A percentile compares a stretch with the other conserved stretches of the same genome.
These are phyloP conservation scores for Urtica urens DNA, from an alignment of 306 rosid genomes.

Conservation along the genomic window DNA sequence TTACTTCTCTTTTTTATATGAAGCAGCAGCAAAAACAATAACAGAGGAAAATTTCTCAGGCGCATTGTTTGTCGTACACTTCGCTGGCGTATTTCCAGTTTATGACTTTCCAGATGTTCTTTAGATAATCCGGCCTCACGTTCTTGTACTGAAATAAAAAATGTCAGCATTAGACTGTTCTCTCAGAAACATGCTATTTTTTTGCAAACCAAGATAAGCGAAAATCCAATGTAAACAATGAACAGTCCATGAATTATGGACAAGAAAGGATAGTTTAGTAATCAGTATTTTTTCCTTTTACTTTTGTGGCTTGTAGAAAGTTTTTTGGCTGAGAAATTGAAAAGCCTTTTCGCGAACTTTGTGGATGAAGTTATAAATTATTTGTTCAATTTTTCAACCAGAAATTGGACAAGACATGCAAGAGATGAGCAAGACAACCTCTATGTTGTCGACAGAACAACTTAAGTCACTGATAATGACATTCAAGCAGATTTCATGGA, in stretches of 20 bases:
- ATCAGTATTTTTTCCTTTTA: not conserved
- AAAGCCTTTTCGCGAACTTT: not conserved
- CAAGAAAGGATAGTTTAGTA: no score
- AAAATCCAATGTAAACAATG: no score
- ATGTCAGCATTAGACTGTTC: no score
- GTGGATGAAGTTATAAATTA: not conserved
- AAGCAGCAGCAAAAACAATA: no score
- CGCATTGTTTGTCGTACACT: constrained; percentile 1
- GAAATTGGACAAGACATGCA: not conserved
- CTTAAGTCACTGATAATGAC: no score
- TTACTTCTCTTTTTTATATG: no score
- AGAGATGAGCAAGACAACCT: not conserved
- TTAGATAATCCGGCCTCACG: constrained; percentile 88
- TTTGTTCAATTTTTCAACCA: not conserved
- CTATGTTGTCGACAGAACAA: no score
- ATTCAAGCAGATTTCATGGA: no score
- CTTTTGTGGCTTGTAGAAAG: not conserved
- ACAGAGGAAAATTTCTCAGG: not conserved
- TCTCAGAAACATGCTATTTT: no score
- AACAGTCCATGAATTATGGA: no score
- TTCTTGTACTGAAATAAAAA: constrained; percentile 92
- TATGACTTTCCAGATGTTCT: constrained; percentile 94
- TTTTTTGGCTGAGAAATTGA: not conserved
- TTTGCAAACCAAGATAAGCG: no score
- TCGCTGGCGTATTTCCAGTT: constrained; percentile 52